A percentile compares a stretch with the other conserved stretches of the same genome.
phyloP scores from a whole-genome alignment of 345 rosid species.

The Trapa bicornis region DNA sequence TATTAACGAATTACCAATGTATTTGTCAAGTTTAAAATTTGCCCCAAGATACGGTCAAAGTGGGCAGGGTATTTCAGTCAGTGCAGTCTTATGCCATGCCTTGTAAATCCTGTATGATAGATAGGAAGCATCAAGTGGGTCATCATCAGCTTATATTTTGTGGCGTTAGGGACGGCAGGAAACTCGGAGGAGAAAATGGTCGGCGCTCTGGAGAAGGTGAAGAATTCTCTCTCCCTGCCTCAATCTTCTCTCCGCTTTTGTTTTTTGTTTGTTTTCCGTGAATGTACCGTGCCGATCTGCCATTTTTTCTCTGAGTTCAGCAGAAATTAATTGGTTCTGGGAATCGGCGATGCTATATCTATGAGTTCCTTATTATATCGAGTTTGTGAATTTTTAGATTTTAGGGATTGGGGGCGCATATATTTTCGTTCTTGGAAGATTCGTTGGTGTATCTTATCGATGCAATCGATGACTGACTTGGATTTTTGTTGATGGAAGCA shows the following conservation, averaged over 20 bases:
- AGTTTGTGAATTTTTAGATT: background rate
- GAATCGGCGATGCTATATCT: background rate
- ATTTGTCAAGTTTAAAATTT: background rate
- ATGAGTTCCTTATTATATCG: background rate
- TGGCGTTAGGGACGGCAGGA: background rate
- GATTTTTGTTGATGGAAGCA: background rate
- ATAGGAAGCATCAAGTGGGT: background rate
- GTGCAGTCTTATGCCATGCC: background rate
- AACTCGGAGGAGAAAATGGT: background rate
- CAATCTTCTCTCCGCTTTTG: background rate
- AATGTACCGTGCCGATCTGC: too few relatives aligned
- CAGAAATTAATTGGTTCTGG: background rate
- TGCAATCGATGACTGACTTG: background rate
- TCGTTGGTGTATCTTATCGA: background rate
- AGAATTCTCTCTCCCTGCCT: background rate
- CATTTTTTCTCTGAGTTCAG: background rate
- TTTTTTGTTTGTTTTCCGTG: background rate
- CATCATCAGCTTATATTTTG: background rate
- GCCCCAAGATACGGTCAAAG: background rate
- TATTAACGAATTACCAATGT: too few relatives aligned
- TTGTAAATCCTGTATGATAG: background rate
- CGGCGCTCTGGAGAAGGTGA: conserved; percentile 2
- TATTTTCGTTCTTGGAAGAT: background rate
- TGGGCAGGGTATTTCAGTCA: background rate
- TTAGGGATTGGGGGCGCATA: background rate